Evolutionary conservation across 2,329 filamentous ascomycete species (phyloP), one percentile per base, ranked within the genome.

Genomic region (Aspergillus fructus): DNA sequence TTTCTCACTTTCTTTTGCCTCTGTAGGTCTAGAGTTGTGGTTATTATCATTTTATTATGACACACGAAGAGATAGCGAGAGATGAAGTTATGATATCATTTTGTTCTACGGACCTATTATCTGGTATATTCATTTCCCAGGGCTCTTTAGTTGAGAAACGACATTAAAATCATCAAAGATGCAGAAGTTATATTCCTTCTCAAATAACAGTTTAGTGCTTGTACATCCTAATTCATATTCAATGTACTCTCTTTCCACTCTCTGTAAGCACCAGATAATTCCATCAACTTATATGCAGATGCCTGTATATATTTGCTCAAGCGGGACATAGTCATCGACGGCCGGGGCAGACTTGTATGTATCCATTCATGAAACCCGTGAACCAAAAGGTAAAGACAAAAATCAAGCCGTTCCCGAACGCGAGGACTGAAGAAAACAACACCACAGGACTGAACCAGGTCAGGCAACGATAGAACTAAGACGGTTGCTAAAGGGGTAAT

Each of bases 401-500:
- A 49, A 41, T 5, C 7, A 49, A 21, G 23, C 34, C 15, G 37
- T 6, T n/a, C 23, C 11, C 17, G 21, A 24, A 34, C n/a, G 13
- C 27, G 13, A 13, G 33, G 33, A 40, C 24, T 42, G 24, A 8
- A 53, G 6, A 37, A 40, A 15, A 34, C 21, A 27, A 27, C 21
- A 40, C 34, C 34, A 41, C 15, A 23, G 23, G 5, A 40, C 34
- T 41, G 39, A 53, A 65, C 63, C 62, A 59, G 27, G 60, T 60
- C 64, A 66, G 56, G 56, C 55, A 64, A 34, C 37, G 49, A 60
- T 33, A 46, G 21, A 47, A 37, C 40, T 30, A 59, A 24, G 51
- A 30, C 42, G 39, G 34, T 60, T 48, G 23, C 42, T 49, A 55
- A 34, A 56, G 15, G 23, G 19, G 42, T 19, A 55, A 58, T 48